These are phyloP conservation scores for Teunomyces kruisii DNA, from an alignment of 805 yeast species.

Conservation along the genomic window DNA sequence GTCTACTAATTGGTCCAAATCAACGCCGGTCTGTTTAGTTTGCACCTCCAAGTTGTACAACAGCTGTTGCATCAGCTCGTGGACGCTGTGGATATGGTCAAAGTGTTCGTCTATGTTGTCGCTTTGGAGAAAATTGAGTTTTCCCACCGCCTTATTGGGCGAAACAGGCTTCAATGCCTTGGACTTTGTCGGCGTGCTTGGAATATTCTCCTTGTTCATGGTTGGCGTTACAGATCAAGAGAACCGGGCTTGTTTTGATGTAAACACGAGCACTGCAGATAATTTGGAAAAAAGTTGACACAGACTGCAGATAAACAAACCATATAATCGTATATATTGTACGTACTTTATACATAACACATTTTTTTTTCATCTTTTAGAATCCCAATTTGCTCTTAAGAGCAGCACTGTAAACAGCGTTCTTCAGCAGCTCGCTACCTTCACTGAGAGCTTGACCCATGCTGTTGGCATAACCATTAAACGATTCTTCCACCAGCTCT, in stretches of 20 bases:
- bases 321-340: background rate
- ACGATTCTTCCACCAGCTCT: conserved; percentile 52
- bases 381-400: conserved; percentile 55
- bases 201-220: conserved; percentile 5
- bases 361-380: conserved; percentile 18
- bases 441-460: conserved; percentile 56
- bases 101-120: conserved; percentile 37
- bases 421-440: conserved; percentile 49
- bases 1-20: conserved; percentile 36
- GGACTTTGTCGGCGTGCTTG: conserved; percentile 1
- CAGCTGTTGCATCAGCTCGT: conserved; percentile 28
- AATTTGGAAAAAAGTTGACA: background rate
- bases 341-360: too few relatives aligned
- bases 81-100: conserved; percentile 25
- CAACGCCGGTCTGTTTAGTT: conserved; percentile 35
- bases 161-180: conserved; percentile 24
- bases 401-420: conserved; percentile 50
- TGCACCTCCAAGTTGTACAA: conserved; percentile 30
- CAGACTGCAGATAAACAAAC: background rate
- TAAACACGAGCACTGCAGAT: background rate
- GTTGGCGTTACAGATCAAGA: background rate
- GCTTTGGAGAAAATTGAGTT: conserved; percentile 29
- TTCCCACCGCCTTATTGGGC: conserved; percentile 28
- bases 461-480: conserved; percentile 57
- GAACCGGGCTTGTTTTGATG: background rate